A percentile compares a stretch with the other conserved stretches of the same genome.
phyloP scores from a whole-genome alignment of 2,329 filamentous ascomycete genomes.

The Cryphonectria japonica region DNA sequence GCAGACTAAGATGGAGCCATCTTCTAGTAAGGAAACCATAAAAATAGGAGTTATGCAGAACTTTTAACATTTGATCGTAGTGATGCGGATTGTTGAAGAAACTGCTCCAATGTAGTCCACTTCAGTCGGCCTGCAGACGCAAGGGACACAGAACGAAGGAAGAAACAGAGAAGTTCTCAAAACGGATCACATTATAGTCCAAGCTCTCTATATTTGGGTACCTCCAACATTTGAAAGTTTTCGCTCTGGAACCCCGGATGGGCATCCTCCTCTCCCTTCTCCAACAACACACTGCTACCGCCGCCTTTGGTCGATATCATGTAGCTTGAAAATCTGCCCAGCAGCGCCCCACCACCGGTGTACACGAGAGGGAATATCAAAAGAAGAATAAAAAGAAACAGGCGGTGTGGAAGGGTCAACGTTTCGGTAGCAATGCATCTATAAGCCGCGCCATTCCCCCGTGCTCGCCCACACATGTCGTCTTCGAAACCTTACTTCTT shows the following conservation, averaged over 20 bases:
- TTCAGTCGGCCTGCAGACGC: too few relatives aligned
- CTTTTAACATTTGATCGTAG: neutral
- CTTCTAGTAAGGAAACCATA: constrained; percentile 6
- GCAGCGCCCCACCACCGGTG: constrained; percentile 15
- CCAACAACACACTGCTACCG: constrained; percentile 3
- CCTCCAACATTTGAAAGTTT: constrained; percentile 18
- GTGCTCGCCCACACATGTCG: constrained; percentile 3
- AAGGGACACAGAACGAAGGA: neutral
- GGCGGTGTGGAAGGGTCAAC: neutral
- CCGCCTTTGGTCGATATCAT: constrained; percentile 23
- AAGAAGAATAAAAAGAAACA: constrained; percentile 1
- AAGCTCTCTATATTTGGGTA: constrained; percentile 29
- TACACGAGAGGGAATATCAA: constrained; percentile 31
- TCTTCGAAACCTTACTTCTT: constrained; percentile 25
- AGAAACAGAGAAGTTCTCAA: neutral
- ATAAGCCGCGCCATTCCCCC: constrained; percentile 16
- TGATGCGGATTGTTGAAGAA: neutral
- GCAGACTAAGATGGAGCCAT: constrained; percentile 9
- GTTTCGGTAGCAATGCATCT: constrained; percentile 26
- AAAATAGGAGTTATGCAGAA: neutral
- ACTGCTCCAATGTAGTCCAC: neutral
- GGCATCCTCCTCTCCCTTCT: constrained; percentile 1
- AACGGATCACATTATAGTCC: constrained; percentile 24
- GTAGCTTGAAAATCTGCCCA: constrained; percentile 6
- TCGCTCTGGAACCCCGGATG: constrained; percentile 1